Percentiles rank a stretch among this genome's conserved stretches.
Conservation (phyloP, 2,329 filamentous ascomycete species). For the Pestalotiopsis sp. region DNA sequence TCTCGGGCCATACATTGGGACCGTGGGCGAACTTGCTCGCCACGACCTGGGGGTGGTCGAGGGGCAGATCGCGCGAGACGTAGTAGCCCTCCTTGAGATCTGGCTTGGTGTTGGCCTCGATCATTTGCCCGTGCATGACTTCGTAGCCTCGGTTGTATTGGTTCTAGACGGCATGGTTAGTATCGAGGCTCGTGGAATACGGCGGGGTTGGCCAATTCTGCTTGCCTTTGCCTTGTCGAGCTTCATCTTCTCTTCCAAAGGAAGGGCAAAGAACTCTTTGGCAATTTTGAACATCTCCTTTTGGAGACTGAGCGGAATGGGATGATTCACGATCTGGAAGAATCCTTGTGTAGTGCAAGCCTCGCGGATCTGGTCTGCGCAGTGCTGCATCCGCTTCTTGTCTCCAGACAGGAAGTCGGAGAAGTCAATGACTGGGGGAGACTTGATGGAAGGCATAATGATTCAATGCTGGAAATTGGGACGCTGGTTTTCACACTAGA, state of each 20-base stretch:
- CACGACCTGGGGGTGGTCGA: not conserved
- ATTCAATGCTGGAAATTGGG: not conserved
- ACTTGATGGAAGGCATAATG: not conserved
- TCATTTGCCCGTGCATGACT: not conserved
- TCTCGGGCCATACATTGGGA: constrained; percentile 8
- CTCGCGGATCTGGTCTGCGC: not conserved
- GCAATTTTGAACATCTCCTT: not conserved
- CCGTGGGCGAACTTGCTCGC: constrained; percentile 6
- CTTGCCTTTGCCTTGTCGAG: not conserved
- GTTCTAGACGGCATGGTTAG: not conserved
- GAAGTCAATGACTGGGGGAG: not conserved
- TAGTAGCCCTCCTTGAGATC: constrained; percentile 13
- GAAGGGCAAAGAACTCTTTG: constrained; percentile 1
- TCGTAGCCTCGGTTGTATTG: constrained; percentile 12
- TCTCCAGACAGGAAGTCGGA: not conserved
- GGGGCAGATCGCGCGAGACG: not conserved
- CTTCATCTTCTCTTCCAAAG: constrained; percentile 5
- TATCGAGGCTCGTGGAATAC: not conserved
- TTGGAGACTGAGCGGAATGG: not conserved
- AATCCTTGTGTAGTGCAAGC: constrained; percentile 10
- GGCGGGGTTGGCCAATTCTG: not conserved
- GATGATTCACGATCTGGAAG: constrained; percentile 8
- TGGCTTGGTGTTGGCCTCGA: not conserved
- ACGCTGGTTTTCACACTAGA: no score
- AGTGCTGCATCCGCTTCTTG: not conserved